Evolutionary conservation across 1,139 yeast genomes (phyloP).

Genomic region (Chernovozyma sophiae-reginae): DNA sequence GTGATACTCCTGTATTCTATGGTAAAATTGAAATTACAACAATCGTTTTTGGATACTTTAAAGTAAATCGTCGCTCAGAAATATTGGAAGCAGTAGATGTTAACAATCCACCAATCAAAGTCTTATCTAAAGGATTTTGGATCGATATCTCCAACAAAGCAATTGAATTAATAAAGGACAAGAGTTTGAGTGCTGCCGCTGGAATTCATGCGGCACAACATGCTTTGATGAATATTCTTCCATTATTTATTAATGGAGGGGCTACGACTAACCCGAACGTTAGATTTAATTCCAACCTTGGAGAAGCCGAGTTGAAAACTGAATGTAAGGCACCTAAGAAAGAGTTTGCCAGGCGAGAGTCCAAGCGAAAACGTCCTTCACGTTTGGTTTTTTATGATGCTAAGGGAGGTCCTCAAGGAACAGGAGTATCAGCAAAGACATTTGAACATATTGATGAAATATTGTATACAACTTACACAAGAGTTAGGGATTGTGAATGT

Average conservation of each 20-base stretch:
- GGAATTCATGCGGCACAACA: constrained; percentile 98
- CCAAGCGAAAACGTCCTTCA: constrained; percentile 75
- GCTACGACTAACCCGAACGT: constrained; percentile 39
- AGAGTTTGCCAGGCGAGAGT: constrained; percentile 74
- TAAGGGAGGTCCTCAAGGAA: constrained; percentile 72
- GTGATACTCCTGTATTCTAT: constrained; percentile 65
- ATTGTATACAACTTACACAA: constrained; percentile 51
- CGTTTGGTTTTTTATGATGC: constrained; percentile 80
- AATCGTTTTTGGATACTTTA: constrained; percentile 88
- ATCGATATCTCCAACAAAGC: constrained; percentile 71
- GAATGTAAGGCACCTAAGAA: constrained; percentile 98
- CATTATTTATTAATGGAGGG: constrained; percentile 46
- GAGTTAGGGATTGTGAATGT: constrained; percentile 68
- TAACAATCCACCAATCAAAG: constrained; percentile 74
- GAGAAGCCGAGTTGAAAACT: constrained; percentile 69
- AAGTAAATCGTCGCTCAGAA: constrained; percentile 68
- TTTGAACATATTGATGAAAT: constrained; percentile 73
- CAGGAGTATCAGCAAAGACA: constrained; percentile 75
- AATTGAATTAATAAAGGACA: constrained; percentile 52
- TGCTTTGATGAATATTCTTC: constrained; percentile 73
- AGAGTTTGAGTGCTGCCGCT: constrained; percentile 69
- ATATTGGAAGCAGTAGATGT: constrained; percentile 92
- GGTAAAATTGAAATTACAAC: constrained; percentile 73
- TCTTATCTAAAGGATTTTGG: constrained; percentile 83
- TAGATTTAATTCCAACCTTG: constrained; percentile 44